Conservation (phyloP, 306 rosid species). For the Quercus wislizeni region DNA sequence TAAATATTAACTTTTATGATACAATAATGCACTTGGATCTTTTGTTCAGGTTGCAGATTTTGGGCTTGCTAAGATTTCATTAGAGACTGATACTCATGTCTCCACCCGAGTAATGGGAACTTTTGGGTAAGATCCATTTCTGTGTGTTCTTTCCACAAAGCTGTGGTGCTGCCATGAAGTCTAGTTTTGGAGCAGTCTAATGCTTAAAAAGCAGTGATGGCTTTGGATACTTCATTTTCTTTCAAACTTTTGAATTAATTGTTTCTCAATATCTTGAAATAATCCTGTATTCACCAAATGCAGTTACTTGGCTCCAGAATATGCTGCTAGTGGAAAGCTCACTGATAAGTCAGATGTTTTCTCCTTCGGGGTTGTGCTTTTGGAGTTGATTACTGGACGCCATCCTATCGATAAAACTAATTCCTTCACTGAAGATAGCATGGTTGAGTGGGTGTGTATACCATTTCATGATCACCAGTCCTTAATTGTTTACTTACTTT, state of each 20-base stretch:
- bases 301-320: slow-evolving; percentile 73
- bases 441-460: slow-evolving; percentile 64
- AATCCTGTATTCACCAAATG: slow-evolving; percentile 16
- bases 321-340: slow-evolving; percentile 67
- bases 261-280: neutral
- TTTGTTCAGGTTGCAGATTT: slow-evolving; percentile 61
- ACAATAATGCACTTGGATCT: neutral
- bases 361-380: slow-evolving; percentile 66
- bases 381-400: slow-evolving; percentile 65
- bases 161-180: neutral
- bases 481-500: neutral
- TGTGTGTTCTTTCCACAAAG: neutral
- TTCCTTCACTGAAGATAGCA: slow-evolving; percentile 50
- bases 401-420: slow-evolving; percentile 46
- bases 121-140: slow-evolving; percentile 48
- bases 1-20: neutral
- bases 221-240: neutral
- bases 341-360: slow-evolving; percentile 69
- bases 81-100: slow-evolving; percentile 58
- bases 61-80: slow-evolving; percentile 58
- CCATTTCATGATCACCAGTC: neutral
- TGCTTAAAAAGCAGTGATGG: neutral
- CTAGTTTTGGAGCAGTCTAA: neutral
- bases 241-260: neutral
- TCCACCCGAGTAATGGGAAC: slow-evolving; percentile 75